Evolutionary conservation across 257 asterid genomes (phyloP).

Genomic region (Salvia rosmarinus): DNA sequence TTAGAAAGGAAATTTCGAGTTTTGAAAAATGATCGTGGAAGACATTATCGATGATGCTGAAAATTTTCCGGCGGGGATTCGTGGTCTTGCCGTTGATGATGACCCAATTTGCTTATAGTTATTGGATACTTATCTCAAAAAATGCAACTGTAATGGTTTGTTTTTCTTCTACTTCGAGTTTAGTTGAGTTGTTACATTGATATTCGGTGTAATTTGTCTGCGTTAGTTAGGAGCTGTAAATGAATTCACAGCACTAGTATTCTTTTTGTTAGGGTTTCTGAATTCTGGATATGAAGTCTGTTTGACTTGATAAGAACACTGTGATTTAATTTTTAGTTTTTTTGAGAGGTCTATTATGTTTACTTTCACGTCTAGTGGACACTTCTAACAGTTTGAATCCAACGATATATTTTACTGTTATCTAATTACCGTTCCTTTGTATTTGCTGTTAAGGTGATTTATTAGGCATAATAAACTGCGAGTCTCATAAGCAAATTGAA

Average conservation of each 20-base stretch:
- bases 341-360: background rate
- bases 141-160: conserved; percentile 77
- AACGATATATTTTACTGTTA: background rate
- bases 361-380: too few relatives aligned
- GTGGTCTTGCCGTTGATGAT: conserved; percentile 92
- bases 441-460: background rate
- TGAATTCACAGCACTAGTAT: too few relatives aligned
- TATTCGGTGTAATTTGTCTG: conserved; percentile 16
- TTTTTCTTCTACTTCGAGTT: conserved; percentile 17
- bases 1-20: conserved; percentile 9
- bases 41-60: conserved; percentile 50
- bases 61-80: conserved; percentile 73
- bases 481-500: conserved; percentile 18
- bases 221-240: too few relatives aligned
- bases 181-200: conserved; percentile 11
- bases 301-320: conserved; percentile 26
- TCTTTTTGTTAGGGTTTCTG: too few relatives aligned
- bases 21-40: conserved; percentile 62
- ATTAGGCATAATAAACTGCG: background rate
- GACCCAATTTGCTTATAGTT: conserved; percentile 68
- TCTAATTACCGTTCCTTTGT: background rate
- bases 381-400: too few relatives aligned
- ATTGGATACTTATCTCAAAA: conserved; percentile 64
- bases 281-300: too few relatives aligned
- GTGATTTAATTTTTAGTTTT: background rate